Conservation (phyloP, 805 yeast species). For the Kregervanrija pseudodelftensis region DNA sequence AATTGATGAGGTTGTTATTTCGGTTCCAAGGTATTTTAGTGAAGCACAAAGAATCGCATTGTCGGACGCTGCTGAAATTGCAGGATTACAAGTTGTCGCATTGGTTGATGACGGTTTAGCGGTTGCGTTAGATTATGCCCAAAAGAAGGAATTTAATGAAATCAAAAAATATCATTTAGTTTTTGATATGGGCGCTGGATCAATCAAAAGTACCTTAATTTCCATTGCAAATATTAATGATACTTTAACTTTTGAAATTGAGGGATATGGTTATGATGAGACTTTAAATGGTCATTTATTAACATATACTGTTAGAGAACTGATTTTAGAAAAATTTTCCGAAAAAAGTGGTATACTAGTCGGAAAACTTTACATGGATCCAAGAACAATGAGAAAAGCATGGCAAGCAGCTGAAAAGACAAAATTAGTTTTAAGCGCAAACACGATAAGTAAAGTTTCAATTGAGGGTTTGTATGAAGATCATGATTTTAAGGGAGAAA, state of each 20-base stretch:
- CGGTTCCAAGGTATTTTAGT: conserved; percentile 69
- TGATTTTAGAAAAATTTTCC: conserved; percentile 53
- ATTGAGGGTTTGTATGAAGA: conserved; percentile 73
- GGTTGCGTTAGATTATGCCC: conserved; percentile 74
- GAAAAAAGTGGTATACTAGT: conserved; percentile 14
- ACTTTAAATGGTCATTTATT: conserved; percentile 69
- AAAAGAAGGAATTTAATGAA: conserved; percentile 38
- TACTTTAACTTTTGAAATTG: conserved; percentile 47
- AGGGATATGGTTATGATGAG: conserved; percentile 65
- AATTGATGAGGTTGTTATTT: conserved; percentile 61
- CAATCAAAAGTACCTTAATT: conserved; percentile 81
- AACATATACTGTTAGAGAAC: conserved; percentile 55
- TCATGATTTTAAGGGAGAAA: conserved; percentile 56
- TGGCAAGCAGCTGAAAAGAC: conserved; percentile 85
- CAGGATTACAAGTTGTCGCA: conserved; percentile 57
- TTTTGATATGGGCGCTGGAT: conserved; percentile 90
- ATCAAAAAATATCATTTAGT: conserved; percentile 58
- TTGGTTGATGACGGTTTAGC: conserved; percentile 91
- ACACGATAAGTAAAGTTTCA: conserved; percentile 66
- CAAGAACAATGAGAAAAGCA: conserved; percentile 58
- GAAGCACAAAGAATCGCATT: conserved; percentile 64
- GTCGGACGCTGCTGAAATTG: conserved; percentile 62
- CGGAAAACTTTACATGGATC: conserved; percentile 32
- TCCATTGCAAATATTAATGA: conserved; percentile 43
- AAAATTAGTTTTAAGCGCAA: conserved; percentile 81